Base-by-base conservation (phyloP, 2,329 filamentous ascomycete genomes). In the Aspergillus terreus region DNA sequence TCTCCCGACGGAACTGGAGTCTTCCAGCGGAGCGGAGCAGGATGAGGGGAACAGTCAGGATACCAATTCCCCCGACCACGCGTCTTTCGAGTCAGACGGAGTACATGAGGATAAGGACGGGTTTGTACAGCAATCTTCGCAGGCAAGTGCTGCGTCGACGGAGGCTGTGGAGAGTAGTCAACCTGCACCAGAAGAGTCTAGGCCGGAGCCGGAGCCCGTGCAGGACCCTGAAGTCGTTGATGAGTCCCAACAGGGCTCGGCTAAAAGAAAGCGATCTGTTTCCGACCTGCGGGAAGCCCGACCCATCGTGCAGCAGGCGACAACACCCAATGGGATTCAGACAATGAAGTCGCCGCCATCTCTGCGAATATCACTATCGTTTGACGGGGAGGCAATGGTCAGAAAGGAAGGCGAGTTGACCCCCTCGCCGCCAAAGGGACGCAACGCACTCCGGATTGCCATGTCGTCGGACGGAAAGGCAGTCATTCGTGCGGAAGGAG, bases 391-490 rank as follows among this genome's bases (percentile, higher is more conserved):
- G 44, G 68, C 68, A 10, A 65, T 70, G 58, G 65, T 72, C 11
- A 60, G 67, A 17, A 69, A 68, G 48, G 64, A 71, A 51, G 68
- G 63, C 32, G 70, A 74, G 55, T 58, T 67, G 47, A 73, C 71
- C 1, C 70, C 72, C 12, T 73, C 71, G 5, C 70, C 70, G 25
- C 67, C 71, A 19, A 71, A 74, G 52, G 58, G 70, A 46, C 64
- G 70, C 27, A 69, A 71, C 45, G 80, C 82, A 25, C 80, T 95
- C 51, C 85, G 90, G 45, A 78, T 96, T 25, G 90, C 89, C 1
- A 84, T 94, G 64, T 94, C 90, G 15, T 80, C 92, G 30, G 90
- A 96, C 64, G 92, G 92, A 59, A 92, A 92, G 65, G 92, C 92
- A n/a, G 87, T 92, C 63, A 79, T 96, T 47, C 83, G 92, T 19